Base-by-base conservation (phyloP, 2,329 filamentous ascomycete species). In the Fusarium continuum region DNA sequence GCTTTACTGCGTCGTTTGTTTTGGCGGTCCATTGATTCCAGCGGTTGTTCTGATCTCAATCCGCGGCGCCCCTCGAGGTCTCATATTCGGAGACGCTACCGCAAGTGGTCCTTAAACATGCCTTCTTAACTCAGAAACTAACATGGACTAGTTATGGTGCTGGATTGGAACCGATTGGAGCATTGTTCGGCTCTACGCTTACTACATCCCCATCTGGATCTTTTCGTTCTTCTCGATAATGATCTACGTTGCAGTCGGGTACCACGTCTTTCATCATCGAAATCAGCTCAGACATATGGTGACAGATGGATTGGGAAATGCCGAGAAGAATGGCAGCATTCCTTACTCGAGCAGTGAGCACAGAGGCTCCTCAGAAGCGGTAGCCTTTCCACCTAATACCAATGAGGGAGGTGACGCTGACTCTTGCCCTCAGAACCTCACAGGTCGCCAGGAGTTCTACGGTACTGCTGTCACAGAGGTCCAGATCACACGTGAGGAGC, bases 1-100 rank as follows among this genome's bases (percentile, higher is more conserved):
- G 83, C 82, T 86, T 41, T 94, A 94, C 72, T 81, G 87, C 19
- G 36, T 87, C 1, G 74, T 87, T 39, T 91, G 89, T 72, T 94
- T 92, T 55, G 90, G 90, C 0, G 68, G 90, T 0, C 90, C 91
- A 0, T 82, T 89, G 17, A 76, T 92, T 8, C 88, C 90, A 1
- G 85, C 89, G 0, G 72, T 93, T 22, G 78, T 83, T 14, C 85
- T 90, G 52, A 80, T 93, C n/a, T 83, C 89, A 16, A 77, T 91
- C 39, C 75, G 74, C 3, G 74, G 72, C 13, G 67, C 76, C 13
- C 59, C 69, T 8, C 73, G 75, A 10, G 77, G 78, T 0, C 73
- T 76, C 2, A 75, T 85, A 5, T 87, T 85, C 64, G 85, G 84
- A 9, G 78, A 87, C 68, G 84, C 85, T 9, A 83, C 83, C 7